Conservation (phyloP, 768 basidiomycete species). For the Lentinula aciculospora region DNA sequence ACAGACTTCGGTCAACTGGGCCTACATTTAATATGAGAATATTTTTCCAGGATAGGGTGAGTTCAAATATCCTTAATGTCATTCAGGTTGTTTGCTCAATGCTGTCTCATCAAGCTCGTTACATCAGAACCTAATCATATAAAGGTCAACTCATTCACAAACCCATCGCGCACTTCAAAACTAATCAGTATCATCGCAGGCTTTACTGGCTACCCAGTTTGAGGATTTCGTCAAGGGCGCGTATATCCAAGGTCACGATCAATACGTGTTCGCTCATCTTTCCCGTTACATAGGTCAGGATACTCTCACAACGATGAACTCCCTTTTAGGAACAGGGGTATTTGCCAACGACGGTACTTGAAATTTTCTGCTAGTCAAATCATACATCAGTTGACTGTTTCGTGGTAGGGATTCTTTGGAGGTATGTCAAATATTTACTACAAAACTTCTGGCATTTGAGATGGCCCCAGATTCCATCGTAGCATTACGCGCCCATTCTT, state of each 20-base stretch:
- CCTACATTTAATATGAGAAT: conserved; percentile 24
- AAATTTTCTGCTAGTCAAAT: neutral
- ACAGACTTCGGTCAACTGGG: conserved; percentile 21
- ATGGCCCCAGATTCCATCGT: conserved; percentile 32
- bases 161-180: neutral
- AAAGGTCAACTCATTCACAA: conserved; percentile 20
- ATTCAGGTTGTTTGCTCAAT: neutral
- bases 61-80: conserved; percentile 8
- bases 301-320: neutral
- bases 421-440: neutral
- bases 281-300: neutral
- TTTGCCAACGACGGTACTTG: conserved; percentile 14
- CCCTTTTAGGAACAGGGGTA: conserved; percentile 11
- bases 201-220: conserved; percentile 41
- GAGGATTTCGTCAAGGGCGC: conserved; percentile 29
- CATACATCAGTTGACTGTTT: neutral
- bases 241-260: neutral
- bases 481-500: conserved; percentile 43
- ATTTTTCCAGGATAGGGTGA: conserved; percentile 32
- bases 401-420: neutral
- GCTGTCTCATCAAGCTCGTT: conserved; percentile 25
- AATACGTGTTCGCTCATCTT: conserved; percentile 13
- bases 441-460: neutral
- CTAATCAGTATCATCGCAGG: conserved; percentile 17
- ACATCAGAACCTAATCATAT: conserved; percentile 45